Evolutionary conservation across 139 green algal species (phyloP).

Genomic region (Volvox africanus): DNA sequence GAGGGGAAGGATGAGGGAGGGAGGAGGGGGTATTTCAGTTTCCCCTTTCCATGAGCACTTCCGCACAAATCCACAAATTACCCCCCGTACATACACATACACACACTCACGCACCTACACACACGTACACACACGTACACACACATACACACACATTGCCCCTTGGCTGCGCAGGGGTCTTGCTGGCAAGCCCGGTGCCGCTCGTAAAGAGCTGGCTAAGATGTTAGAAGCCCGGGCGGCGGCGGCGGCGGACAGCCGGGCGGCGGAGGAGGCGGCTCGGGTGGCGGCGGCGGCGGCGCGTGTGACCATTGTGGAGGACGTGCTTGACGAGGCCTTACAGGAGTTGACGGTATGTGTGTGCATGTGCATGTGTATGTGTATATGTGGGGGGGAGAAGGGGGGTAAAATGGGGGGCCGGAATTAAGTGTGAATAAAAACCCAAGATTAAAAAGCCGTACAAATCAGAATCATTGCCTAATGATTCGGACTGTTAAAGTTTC

Average conservation of each 20-base stretch:
- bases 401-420: no score
- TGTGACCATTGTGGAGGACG: slow-evolving; percentile 13
- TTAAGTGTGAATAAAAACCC: no score
- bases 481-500: no score
- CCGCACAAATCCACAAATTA: background rate
- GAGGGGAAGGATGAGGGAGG: background rate
- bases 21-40: background rate
- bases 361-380: background rate
- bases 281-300: background rate
- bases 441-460: no score
- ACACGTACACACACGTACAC: slow-evolving; percentile 5
- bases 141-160: background rate
- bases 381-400: background rate
- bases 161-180: slow-evolving; percentile 53
- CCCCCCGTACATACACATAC: background rate
- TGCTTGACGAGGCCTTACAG: slow-evolving; percentile 9
- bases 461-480: no score
- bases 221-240: slow-evolving; percentile 41
- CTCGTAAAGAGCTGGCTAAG: slow-evolving; percentile 75
- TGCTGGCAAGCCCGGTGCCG: slow-evolving; percentile 86
- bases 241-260: background rate
- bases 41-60: background rate
- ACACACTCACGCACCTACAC: background rate
- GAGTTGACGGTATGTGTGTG: background rate
- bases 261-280: background rate